A percentile compares a stretch with the other conserved stretches of the same genome.
Conservation (phyloP, 2,329 filamentous ascomycete genomes). For the Ophiostoma ips region DNA sequence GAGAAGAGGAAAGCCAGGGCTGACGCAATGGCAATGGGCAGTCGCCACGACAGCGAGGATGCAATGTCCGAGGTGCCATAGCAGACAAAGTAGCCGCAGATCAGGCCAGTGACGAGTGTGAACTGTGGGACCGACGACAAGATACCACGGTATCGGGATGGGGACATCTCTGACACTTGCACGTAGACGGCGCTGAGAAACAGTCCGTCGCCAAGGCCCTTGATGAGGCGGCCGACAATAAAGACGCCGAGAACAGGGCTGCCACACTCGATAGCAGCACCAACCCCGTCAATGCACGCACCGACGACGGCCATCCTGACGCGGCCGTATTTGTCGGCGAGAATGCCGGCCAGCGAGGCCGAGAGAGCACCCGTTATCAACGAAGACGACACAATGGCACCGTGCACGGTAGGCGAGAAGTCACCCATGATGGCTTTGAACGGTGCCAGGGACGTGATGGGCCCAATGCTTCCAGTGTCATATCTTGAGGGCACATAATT, state of each 20-base stretch:
- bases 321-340: not conserved
- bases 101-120: not conserved
- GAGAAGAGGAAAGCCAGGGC: not conserved
- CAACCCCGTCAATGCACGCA: not conserved
- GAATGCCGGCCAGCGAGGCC: not conserved
- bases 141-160: not conserved
- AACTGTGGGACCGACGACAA: not conserved
- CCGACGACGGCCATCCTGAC: not conserved
- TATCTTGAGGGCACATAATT: too few relatives aligned
- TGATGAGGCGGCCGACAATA: not conserved
- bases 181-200: not conserved
- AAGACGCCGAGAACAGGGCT: not conserved
- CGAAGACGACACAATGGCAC: not conserved
- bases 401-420: not conserved
- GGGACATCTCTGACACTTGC: not conserved
- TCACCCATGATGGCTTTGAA: not conserved
- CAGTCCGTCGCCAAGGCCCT: not conserved
- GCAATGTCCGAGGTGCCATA: not conserved
- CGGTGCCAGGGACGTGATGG: not conserved
- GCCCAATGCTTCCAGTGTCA: not conserved
- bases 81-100: not conserved
- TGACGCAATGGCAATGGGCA: not conserved
- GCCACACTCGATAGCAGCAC: not conserved
- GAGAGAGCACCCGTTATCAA: not conserved
- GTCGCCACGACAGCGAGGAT: not conserved